A percentile compares a stretch with the other conserved stretches of the same genome.
Conservation (phyloP, 768 basidiomycete genomes). For the Leccinum longicurvipes region DNA sequence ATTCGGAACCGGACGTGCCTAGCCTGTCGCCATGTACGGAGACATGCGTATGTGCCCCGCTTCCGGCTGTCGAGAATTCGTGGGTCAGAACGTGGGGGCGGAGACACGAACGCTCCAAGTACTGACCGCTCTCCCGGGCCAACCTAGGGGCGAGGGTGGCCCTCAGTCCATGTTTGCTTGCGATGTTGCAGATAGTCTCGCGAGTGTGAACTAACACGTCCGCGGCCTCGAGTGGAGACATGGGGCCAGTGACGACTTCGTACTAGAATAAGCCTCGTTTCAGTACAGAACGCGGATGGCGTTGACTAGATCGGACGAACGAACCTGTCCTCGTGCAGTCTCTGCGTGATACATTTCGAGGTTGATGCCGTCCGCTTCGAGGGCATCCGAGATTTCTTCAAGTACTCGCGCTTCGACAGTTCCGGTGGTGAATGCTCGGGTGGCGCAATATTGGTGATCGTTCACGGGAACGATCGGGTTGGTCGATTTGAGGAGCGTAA, state of each 20-base stretch:
- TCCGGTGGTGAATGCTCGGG: conserved; percentile 41
- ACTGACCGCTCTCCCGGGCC: conserved; percentile 36
- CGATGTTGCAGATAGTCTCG: conserved; percentile 64
- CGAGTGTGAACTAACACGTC: conserved; percentile 66
- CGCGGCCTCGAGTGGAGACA: conserved; percentile 61
- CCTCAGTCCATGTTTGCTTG: conserved; percentile 57
- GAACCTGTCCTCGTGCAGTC: conserved; percentile 66
- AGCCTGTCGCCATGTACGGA: conserved; percentile 45
- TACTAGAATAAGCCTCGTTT: conserved; percentile 35
- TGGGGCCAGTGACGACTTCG: conserved; percentile 66
- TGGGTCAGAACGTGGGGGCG: not conserved
- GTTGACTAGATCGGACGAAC: not conserved
- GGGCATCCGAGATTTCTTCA: conserved; percentile 54
- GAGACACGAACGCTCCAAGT: not conserved
- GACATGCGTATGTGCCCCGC: conserved; percentile 60
- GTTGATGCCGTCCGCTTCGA: conserved; percentile 51
- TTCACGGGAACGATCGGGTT: conserved; percentile 46
- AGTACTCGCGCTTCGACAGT: conserved; percentile 43
- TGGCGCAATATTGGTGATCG: conserved; percentile 43
- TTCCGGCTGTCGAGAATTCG: conserved; percentile 38
- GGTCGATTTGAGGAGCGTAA: conserved; percentile 56
- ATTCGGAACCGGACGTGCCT: conserved; percentile 16
- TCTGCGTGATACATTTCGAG: conserved; percentile 70
- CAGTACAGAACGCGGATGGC: not conserved
- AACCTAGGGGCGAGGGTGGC: conserved; percentile 67